Conservation (phyloP, 176 grass and related monocot genomes). For the Triticum aestivum region IWGSC_CS_RefSeq_v2.1 NC_057798.1:449586467-449586966, state of each 20-base stretch:
- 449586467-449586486: neutral
- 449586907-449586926: neutral
- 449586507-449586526: neutral
- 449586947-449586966: constrained; percentile 3
- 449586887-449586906: neutral
- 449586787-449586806: neutral
- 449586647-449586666: neutral
- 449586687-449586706: neutral
- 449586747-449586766: neutral
- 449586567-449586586: neutral
- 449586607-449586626: neutral
- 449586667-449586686: neutral
- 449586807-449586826: neutral
- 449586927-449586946: neutral
- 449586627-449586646: neutral
- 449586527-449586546: neutral
- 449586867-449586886: neutral
- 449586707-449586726: neutral
- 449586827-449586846: neutral
- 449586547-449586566: too few species aligned
- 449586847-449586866: neutral
- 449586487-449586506: neutral
- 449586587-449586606: neutral
- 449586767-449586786: constrained; percentile 1
- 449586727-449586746: neutral